A percentile compares a stretch with the other conserved stretches of the same genome.
Evolutionary conservation across 108 stramenopile genomes (phyloP).

Genomic region (Phaeodactylum tricornutum): DNA sequence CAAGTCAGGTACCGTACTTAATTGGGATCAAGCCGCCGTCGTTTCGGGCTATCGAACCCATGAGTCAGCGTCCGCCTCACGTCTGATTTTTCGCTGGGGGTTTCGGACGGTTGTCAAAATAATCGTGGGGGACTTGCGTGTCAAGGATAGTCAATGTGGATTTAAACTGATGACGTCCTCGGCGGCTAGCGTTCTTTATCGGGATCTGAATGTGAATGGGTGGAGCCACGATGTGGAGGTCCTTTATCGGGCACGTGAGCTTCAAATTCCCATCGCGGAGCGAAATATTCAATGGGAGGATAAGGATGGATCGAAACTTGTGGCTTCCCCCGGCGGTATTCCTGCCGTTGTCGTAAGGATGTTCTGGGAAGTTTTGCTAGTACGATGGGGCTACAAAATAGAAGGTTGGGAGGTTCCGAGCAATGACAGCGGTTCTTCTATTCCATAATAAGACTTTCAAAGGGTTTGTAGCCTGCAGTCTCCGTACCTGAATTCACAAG

Average conservation of each 20-base stretch:
- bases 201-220: constrained; percentile 39
- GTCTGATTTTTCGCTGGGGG: constrained; percentile 36
- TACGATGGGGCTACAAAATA: constrained; percentile 52
- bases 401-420: too few species aligned
- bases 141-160: constrained; percentile 71
- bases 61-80: constrained; percentile 5
- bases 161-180: constrained; percentile 61
- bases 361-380: constrained; percentile 46
- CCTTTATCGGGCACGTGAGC: constrained; percentile 37
- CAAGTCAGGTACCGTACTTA: not conserved
- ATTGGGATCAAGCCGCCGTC: constrained; percentile 14
- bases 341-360: constrained; percentile 39
- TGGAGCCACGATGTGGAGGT: constrained; percentile 85
- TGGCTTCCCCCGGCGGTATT: constrained; percentile 26
- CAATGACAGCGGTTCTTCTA: too few species aligned
- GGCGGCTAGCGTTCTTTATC: constrained; percentile 32
- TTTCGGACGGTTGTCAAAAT: constrained; percentile 35
- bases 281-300: constrained; percentile 50
- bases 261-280: constrained; percentile 36
- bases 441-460: too few species aligned
- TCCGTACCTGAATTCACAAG: too few species aligned
- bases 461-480: too few species aligned
- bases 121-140: constrained; percentile 20
- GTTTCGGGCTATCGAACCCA: constrained; percentile 35
- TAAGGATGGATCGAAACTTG: constrained; percentile 73